Conservation (phyloP, 2,329 filamentous ascomycete species). For the Claviceps cyperi region DNA sequence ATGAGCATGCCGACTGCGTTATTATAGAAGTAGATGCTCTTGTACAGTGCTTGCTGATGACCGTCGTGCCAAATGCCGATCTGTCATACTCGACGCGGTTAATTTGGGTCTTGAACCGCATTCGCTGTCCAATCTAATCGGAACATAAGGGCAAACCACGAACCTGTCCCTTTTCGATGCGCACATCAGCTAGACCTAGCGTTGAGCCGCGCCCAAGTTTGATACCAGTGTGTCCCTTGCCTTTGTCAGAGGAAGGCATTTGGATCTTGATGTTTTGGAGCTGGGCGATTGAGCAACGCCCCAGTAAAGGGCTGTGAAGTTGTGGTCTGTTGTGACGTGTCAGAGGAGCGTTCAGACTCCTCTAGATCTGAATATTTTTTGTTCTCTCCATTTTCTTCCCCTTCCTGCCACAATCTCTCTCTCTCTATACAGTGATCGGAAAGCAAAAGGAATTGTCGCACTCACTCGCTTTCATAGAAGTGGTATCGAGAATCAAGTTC, state of each 20-base stretch:
- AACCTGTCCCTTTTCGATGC: constrained; percentile 21
- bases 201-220: constrained; percentile 26
- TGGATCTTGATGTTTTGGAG: constrained; percentile 28
- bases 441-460: background rate
- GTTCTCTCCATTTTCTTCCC: background rate
- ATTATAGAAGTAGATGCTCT: constrained; percentile 28
- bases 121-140: background rate
- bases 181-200: constrained; percentile 25
- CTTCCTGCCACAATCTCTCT: background rate
- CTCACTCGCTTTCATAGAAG: constrained; percentile 18
- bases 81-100: constrained; percentile 11
- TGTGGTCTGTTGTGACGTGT: constrained; percentile 9
- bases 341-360: background rate
- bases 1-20: constrained; percentile 23
- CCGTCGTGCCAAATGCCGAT: constrained; percentile 28
- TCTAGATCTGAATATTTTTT: background rate
- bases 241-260: constrained; percentile 22
- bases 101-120: background rate
- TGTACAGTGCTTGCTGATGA: constrained; percentile 29
- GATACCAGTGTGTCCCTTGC: constrained; percentile 27
- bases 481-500: constrained; percentile 29
- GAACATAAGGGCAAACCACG: background rate
- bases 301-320: constrained; percentile 28
- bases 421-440: background rate
- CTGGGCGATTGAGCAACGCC: constrained; percentile 28